phyloP scores from a whole-genome alignment of 179 eudicot species.

The Silene coronaria region DNA sequence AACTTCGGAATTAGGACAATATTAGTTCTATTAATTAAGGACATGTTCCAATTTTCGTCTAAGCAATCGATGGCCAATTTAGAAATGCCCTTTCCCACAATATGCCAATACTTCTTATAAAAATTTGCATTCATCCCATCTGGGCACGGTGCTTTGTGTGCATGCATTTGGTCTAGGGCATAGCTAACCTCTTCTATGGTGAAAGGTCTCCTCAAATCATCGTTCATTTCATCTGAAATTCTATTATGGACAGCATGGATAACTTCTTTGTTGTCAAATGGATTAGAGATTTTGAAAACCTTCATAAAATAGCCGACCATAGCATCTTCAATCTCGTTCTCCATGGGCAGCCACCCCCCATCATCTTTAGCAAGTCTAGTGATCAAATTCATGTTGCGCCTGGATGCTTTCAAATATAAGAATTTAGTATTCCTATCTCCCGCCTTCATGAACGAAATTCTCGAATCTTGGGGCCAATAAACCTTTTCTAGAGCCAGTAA shows the following conservation, averaged over 20 bases:
- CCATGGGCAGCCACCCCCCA: background rate
- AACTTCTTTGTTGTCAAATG: no score
- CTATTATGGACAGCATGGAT: background rate
- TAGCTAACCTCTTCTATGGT: background rate
- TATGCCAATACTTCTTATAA: background rate
- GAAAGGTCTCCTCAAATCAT: no score
- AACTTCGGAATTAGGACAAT: background rate
- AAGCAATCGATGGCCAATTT: background rate
- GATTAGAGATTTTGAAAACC: no score
- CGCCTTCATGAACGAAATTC: background rate
- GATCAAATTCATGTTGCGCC: background rate
- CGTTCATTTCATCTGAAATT: no score
- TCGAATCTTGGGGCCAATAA: background rate
- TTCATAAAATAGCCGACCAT: no score
- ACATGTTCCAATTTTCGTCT: no score
- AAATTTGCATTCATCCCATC: background rate
- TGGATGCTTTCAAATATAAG: background rate
- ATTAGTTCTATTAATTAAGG: background rate
- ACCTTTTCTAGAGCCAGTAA: background rate
- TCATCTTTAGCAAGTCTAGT: background rate
- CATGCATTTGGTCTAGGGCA: background rate
- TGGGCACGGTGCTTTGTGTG: background rate
- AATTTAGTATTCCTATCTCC: background rate
- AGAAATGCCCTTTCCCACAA: background rate
- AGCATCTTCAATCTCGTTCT: background rate